Conservation (phyloP, 1,284 basidiomycete genomes). For the Coniferiporia weirii region DNA sequence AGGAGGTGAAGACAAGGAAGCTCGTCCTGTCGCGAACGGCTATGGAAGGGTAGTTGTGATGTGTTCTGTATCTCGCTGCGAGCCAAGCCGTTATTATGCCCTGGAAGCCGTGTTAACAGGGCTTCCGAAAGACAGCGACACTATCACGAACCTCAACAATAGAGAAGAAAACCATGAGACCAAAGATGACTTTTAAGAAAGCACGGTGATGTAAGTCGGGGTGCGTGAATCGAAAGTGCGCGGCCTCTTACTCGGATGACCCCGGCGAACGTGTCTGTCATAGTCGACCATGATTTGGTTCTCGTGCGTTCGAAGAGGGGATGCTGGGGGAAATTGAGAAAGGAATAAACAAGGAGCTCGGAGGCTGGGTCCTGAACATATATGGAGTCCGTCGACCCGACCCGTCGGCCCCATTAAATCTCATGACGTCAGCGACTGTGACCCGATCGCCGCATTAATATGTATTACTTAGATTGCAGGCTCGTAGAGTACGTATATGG, state of each 20-base stretch:
- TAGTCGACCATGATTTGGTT: constrained; percentile 34
- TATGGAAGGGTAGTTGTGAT: constrained; percentile 46
- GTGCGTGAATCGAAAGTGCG: neutral
- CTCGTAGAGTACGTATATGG: too few relatives aligned
- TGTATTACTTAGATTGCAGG: too few relatives aligned
- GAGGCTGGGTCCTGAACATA: neutral
- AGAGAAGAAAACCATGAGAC: constrained; percentile 48
- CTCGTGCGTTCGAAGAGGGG: constrained; percentile 11
- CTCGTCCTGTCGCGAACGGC: constrained; percentile 55
- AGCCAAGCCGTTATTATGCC: constrained; percentile 68
- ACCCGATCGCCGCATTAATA: too few relatives aligned
- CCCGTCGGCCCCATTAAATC: neutral
- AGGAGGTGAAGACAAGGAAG: constrained; percentile 55
- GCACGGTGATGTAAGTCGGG: constrained; percentile 5
- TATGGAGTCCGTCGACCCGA: neutral
- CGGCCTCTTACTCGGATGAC: constrained; percentile 46
- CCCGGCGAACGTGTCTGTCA: constrained; percentile 39
- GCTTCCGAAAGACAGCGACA: neutral
- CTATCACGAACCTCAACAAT: constrained; percentile 46
- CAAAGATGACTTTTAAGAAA: constrained; percentile 40
- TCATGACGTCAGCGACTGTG: neutral
- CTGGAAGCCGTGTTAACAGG: constrained; percentile 29
- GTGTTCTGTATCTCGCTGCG: constrained; percentile 46
- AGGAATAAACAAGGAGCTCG: neutral
- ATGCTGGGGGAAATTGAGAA: constrained; percentile 8